phyloP scores from a whole-genome alignment of 202 grass and related monocot species.

The Cymbopogon flexuosus region DNA sequence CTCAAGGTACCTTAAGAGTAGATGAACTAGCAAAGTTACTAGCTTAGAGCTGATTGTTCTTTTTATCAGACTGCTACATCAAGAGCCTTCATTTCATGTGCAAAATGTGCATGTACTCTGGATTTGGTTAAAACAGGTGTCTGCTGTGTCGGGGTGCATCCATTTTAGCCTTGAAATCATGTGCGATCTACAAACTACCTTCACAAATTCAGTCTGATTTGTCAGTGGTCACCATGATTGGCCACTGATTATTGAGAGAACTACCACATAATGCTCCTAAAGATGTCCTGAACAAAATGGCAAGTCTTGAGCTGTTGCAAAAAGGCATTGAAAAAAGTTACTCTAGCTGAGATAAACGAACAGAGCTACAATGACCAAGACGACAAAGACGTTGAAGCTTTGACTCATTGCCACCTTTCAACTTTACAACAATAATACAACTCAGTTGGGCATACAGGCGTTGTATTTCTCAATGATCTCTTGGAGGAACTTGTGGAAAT shows the following conservation, averaged over 20 bases:
- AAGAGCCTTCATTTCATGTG: neutral
- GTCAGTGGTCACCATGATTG: neutral
- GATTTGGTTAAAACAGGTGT: neutral
- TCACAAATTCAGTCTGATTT: neutral
- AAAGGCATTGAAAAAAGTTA: neutral
- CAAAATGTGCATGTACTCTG: neutral
- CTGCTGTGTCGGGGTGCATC: neutral
- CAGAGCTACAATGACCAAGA: neutral
- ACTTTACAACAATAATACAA: too few species aligned
- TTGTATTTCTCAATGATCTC: too few species aligned
- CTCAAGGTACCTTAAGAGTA: constrained; percentile 65
- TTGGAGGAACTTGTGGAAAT: too few species aligned
- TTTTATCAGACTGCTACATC: neutral
- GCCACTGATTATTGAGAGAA: neutral
- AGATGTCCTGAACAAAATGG: neutral
- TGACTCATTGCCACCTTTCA: too few species aligned
- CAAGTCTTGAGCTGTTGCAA: neutral
- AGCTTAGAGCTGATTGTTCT: constrained; percentile 32
- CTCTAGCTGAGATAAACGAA: neutral
- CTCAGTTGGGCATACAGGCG: too few species aligned
- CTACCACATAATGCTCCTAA: neutral
- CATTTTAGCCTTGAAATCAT: neutral
- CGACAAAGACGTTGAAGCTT: too few species aligned
- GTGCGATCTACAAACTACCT: neutral
- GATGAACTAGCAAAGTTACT: constrained; percentile 90